Conservation (phyloP, 1,139 yeast species). For the Kurtzmaniella quercitrusa region DNA sequence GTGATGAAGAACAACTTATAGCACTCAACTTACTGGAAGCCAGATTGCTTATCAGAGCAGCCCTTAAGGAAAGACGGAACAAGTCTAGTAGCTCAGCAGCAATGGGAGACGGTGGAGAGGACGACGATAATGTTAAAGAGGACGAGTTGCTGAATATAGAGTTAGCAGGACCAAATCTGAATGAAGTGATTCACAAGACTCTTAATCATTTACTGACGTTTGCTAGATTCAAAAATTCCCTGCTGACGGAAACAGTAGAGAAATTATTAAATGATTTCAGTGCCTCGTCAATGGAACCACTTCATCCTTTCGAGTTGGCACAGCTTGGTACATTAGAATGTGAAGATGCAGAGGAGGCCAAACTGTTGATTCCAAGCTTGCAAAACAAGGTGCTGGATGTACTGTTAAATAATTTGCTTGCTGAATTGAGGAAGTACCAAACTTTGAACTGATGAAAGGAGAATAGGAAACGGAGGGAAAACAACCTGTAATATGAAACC, state of each 20-base stretch:
- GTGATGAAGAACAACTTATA: constrained; percentile 70
- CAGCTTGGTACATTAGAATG: constrained; percentile 92
- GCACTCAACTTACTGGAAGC: constrained; percentile 89
- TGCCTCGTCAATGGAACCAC: constrained; percentile 49
- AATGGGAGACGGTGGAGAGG: constrained; percentile 17
- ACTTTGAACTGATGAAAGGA: constrained; percentile 8
- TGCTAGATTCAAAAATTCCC: constrained; percentile 86
- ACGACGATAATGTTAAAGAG: constrained; percentile 47
- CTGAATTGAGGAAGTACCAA: constrained; percentile 71
- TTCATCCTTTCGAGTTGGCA: constrained; percentile 95
- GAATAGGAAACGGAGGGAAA: too few species aligned
- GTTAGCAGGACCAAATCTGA: constrained; percentile 58
- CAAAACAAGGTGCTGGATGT: constrained; percentile 77
- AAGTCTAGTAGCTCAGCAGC: constrained; percentile 15
- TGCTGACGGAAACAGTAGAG: constrained; percentile 92
- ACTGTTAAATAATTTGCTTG: constrained; percentile 80
- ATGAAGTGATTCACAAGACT: constrained; percentile 83
- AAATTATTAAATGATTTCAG: constrained; percentile 70
- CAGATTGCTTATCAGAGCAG: constrained; percentile 83
- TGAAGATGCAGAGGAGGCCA: constrained; percentile 97
- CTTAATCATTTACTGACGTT: constrained; percentile 82
- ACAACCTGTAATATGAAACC: too few species aligned
- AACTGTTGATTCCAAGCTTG: constrained; percentile 86
- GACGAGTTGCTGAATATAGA: constrained; percentile 66
- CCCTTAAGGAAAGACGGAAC: constrained; percentile 70